Percentiles rank a stretch among this genome's conserved stretches.
Evolutionary conservation across 1,139 yeast genomes (phyloP).

Genomic region (Ashbya aceris): DNA sequence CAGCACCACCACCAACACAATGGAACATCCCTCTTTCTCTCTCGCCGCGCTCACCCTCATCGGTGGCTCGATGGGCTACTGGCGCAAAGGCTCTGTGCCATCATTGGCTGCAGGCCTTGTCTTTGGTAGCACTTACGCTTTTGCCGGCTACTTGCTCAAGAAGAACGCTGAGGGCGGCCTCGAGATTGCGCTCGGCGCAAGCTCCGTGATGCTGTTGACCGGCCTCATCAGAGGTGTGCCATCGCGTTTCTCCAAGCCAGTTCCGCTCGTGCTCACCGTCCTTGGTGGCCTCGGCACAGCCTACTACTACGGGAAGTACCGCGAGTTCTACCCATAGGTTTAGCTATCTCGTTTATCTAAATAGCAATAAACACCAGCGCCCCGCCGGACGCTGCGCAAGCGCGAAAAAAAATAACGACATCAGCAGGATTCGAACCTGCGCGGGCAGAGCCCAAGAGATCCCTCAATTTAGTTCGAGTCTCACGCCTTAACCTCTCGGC

Average conservation of each 20-base stretch:
- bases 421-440: conserved; percentile 36
- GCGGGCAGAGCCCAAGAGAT: conserved; percentile 36
- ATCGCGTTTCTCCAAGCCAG: conserved; percentile 54
- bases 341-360: too few species aligned
- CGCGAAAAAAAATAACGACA: conserved; percentile 22
- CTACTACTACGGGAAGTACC: conserved; percentile 66
- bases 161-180: conserved; percentile 73
- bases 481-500: conserved; percentile 36
- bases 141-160: conserved; percentile 68
- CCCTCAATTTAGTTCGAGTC: conserved; percentile 29
- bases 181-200: conserved; percentile 68
- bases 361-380: too few species aligned
- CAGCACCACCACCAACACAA: conserved; percentile 4
- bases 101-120: conserved; percentile 73
- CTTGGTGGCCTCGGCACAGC: conserved; percentile 58
- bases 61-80: conserved; percentile 67
- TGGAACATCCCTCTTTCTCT: conserved; percentile 76
- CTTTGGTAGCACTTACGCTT: conserved; percentile 59
- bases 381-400: not conserved
- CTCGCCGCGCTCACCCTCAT: conserved; percentile 63
- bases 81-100: conserved; percentile 56
- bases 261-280: conserved; percentile 58
- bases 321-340: conserved; percentile 45
- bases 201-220: conserved; percentile 55
- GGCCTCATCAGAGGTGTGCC: conserved; percentile 62